A percentile compares a stretch with the other conserved stretches of the same genome.
Evolutionary conservation across 768 basidiomycete species (phyloP).

Genomic region (Mycena pura): DNA sequence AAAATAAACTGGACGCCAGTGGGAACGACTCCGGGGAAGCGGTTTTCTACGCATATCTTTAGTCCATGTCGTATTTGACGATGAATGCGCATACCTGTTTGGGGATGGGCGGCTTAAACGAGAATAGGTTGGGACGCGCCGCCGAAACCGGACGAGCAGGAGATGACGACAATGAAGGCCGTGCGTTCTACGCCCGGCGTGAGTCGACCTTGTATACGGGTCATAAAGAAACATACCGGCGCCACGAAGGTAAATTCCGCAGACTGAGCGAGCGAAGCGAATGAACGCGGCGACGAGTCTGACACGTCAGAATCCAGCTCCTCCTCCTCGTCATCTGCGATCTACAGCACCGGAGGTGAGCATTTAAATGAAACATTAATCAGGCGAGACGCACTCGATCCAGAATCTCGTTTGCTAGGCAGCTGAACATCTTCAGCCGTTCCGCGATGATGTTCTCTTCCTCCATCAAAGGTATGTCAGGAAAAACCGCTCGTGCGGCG

Average conservation of each 20-base stretch:
- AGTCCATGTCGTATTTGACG: no score
- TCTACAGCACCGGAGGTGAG: not conserved
- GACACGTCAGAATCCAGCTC: not conserved
- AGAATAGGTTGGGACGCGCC: no score
- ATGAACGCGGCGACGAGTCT: not conserved
- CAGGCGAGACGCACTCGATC: not conserved
- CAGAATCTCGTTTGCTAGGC: not conserved
- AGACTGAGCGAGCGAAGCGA: not conserved
- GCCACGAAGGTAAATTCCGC: slow-evolving; percentile 1
- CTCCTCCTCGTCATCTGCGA: not conserved
- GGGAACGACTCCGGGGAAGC: no score
- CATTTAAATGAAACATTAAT: not conserved
- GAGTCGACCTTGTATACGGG: no score
- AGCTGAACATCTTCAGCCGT: not conserved
- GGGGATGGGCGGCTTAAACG: no score
- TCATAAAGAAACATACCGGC: no score
- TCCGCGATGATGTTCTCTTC: not conserved
- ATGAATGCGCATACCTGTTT: no score
- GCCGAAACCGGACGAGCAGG: no score
- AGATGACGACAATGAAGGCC: no score
- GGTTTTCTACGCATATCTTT: no score
- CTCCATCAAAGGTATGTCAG: not conserved
- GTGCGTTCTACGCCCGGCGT: no score
- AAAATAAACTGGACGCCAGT: no score
- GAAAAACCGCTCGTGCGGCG: not conserved